Conservation (phyloP, 345 rosid species). For the Firmiana major region DNA sequence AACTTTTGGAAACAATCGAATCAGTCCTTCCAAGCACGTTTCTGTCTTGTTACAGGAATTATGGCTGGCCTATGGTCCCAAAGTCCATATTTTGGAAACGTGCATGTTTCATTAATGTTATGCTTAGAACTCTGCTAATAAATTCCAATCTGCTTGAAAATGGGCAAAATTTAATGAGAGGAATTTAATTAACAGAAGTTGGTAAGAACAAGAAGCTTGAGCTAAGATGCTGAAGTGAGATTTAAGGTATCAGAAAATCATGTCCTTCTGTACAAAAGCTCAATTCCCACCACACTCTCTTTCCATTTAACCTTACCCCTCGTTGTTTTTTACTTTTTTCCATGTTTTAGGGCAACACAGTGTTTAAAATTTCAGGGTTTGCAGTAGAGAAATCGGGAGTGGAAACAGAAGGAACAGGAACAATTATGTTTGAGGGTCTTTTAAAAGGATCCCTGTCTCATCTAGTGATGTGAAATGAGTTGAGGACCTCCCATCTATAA, state of each 20-base stretch:
- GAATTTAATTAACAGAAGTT: not conserved
- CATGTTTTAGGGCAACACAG: not conserved
- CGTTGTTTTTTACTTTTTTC: not conserved
- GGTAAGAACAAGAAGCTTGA: not conserved
- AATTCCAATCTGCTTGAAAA: not conserved
- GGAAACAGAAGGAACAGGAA: too few relatives aligned
- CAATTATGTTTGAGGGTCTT: not conserved
- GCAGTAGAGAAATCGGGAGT: not conserved
- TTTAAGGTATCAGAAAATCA: not conserved
- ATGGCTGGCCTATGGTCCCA: slow-evolving; percentile 11
- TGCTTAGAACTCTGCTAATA: not conserved
- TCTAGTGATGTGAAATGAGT: not conserved
- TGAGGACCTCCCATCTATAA: slow-evolving; percentile 24
- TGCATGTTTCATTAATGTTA: not conserved
- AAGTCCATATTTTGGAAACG: not conserved
- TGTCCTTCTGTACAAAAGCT: not conserved
- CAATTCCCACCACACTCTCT: not conserved
- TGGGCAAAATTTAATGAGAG: not conserved
- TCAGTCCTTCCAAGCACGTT: slow-evolving; percentile 18
- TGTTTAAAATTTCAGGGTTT: not conserved
- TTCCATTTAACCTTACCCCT: not conserved
- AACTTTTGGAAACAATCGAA: slow-evolving; percentile 20
- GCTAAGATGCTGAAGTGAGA: not conserved
- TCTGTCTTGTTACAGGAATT: slow-evolving; percentile 6
- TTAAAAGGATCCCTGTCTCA: not conserved